Percentiles rank a stretch among this genome's conserved stretches.
Conservation (phyloP, 1,284 basidiomycete species). For the Ganoderma boninense region DNA sequence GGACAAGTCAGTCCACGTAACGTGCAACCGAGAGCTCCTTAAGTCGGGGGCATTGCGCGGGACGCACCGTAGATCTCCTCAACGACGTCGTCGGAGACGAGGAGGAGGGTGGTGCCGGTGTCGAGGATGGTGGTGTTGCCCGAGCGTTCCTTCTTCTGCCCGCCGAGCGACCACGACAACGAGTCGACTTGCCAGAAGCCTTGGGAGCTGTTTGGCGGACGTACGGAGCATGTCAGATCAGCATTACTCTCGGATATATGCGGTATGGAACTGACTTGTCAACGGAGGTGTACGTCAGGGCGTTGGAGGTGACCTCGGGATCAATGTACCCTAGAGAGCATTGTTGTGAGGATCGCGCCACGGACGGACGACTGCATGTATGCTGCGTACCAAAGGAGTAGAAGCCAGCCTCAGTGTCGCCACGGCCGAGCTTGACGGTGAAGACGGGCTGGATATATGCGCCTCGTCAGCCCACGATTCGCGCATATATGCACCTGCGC, state of each 20-base stretch:
- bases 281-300: conserved; percentile 39
- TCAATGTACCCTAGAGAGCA: conserved; percentile 40
- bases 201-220: conserved; percentile 36
- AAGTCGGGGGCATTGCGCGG: background rate
- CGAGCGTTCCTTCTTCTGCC: conserved; percentile 36
- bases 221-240: background rate
- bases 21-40: too few relatives aligned
- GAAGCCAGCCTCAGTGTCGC: conserved; percentile 41
- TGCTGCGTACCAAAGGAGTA: conserved; percentile 44
- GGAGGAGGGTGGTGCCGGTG: conserved; percentile 49
- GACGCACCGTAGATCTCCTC: conserved; percentile 41
- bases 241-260: background rate
- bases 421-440: conserved; percentile 45
- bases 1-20: too few relatives aligned
- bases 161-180: conserved; percentile 39
- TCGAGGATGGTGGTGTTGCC: conserved; percentile 49
- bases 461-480: background rate
- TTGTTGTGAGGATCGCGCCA: background rate
- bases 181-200: conserved; percentile 47
- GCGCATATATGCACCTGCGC: background rate
- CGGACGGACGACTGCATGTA: background rate
- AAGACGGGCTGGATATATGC: conserved; percentile 37
- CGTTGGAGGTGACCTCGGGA: conserved; percentile 38
- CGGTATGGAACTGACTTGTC: conserved; percentile 37
- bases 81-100: conserved; percentile 44